Evolutionary conservation across 2,329 filamentous ascomycete genomes (phyloP), one percentile per base, ranked within the genome.

Genomic region (Claviceps fusiformis): DNA sequence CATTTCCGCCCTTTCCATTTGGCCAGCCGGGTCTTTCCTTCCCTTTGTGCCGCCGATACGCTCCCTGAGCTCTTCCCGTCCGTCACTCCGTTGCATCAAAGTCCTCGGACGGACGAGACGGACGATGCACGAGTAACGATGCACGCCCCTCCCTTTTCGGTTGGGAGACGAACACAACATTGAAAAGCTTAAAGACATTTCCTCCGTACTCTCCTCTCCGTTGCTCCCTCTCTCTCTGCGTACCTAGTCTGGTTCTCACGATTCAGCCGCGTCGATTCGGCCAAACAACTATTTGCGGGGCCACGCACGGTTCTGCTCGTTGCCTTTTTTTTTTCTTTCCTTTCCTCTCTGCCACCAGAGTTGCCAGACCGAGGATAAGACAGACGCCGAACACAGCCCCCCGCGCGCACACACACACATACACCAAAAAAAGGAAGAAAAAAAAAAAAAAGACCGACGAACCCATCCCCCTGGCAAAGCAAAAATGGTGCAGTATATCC

Each of bases 401-500:
- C 6, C 11, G 10, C 35, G 35, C 35, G 10, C 35, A 11, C 35
- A 9, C 35, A 37, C 35, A 37, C 35, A 2, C 35, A 37, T 10
- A 37, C 35, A 9, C 35, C 35, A 6, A 44, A 24, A 24, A 24
- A 44, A 24, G 24, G 7, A 44, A 24, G 24, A 29, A 15, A 15
- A 46, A 15, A 46, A 19, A 19, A 41, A 24, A n/a, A 46, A 15
- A 53, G 50, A 29, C 19, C 8, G 19, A 19, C 2, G 50, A 43
- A 24, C 17, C 8, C 29, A 29, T 5, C 15, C 35, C 15, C 37
- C 50, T 17, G 29, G 50, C 50, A 51, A 31, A n/a, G 24, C 5
- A 11, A 50, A 33, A 15, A 87, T 86, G 83, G 81, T 85, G 33
- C 81, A 83, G 64, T 88, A 87, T 70, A 76, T 85, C 59, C 82